phyloP scores from a whole-genome alignment of 768 basidiomycete species.

The Tylopilus felleus region DNA sequence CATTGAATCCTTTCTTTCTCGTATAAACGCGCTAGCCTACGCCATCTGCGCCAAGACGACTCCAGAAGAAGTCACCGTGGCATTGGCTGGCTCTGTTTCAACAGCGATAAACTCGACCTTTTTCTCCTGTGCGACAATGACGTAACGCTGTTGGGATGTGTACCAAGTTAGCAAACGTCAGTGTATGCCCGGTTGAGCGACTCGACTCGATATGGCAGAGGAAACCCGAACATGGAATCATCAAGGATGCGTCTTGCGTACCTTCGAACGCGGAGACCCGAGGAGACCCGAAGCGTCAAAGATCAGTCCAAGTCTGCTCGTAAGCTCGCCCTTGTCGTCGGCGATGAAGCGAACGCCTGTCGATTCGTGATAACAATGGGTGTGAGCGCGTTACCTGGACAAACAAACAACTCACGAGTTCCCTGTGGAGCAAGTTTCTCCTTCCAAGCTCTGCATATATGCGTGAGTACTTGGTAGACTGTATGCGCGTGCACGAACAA shows the following conservation, averaged over 20 bases:
- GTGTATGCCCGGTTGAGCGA: background rate
- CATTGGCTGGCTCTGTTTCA: constrained; percentile 44
- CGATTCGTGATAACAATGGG: background rate
- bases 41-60: constrained; percentile 38
- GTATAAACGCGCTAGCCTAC: background rate
- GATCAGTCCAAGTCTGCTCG: constrained; percentile 51
- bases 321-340: constrained; percentile 63
- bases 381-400: constrained; percentile 3
- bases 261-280: constrained; percentile 68
- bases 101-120: constrained; percentile 53
- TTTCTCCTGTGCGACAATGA: constrained; percentile 54
- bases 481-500: constrained; percentile 1
- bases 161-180: background rate
- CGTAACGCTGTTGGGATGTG: constrained; percentile 42
- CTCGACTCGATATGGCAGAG: too few species aligned
- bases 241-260: constrained; percentile 15
- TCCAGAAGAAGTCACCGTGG: constrained; percentile 53
- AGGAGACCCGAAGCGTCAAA: constrained; percentile 62
- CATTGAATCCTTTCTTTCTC: background rate
- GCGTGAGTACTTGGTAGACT: background rate
- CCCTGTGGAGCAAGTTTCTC: constrained; percentile 53
- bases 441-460: constrained; percentile 58
- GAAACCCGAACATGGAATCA: background rate
- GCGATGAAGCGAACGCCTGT: constrained; percentile 59
- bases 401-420: constrained; percentile 39